Evolutionary conservation across 2,329 filamentous ascomycete species (phyloP).

Genomic region (Aspergillus floridensis): DNA sequence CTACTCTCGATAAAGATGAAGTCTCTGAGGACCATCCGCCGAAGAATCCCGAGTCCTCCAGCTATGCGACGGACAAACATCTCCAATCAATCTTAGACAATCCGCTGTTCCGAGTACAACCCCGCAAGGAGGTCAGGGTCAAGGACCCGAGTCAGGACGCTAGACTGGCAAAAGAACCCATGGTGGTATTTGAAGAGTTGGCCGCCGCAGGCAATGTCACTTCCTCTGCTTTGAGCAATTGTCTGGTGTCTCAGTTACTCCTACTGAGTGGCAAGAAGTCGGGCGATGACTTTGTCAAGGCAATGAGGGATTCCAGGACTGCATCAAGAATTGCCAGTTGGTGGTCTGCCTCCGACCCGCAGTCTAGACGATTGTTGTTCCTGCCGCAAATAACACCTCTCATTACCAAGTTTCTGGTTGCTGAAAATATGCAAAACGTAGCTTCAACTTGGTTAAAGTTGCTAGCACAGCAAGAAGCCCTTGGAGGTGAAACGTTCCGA

Average conservation of each 20-base stretch:
- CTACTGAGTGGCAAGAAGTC: slow-evolving; percentile 23
- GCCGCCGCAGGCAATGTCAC: slow-evolving; percentile 39
- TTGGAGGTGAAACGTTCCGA: slow-evolving; percentile 23
- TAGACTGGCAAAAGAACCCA: slow-evolving; percentile 31
- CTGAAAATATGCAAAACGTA: slow-evolving; percentile 35
- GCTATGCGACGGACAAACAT: slow-evolving; percentile 38
- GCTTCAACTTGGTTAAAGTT: slow-evolving; percentile 37
- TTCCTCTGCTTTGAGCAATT: slow-evolving; percentile 22
- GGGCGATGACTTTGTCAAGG: slow-evolving; percentile 20
- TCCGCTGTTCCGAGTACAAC: slow-evolving; percentile 42
- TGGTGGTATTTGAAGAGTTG: slow-evolving; percentile 38
- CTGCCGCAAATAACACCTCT: slow-evolving; percentile 22
- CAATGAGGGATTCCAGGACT: slow-evolving; percentile 35
- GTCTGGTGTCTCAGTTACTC: slow-evolving; percentile 34
- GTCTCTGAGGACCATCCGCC: neutral
- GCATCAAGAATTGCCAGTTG: slow-evolving; percentile 38
- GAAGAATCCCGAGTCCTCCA: slow-evolving; percentile 27
- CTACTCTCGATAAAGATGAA: slow-evolving; percentile 15
- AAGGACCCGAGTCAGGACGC: slow-evolving; percentile 16
- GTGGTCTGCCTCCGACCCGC: slow-evolving; percentile 40
- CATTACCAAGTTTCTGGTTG: slow-evolving; percentile 42
- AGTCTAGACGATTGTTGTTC: slow-evolving; percentile 31
- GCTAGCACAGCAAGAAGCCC: slow-evolving; percentile 26
- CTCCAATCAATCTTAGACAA: slow-evolving; percentile 41
- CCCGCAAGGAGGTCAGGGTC: slow-evolving; percentile 20